phyloP scores from a whole-genome alignment of 2,329 filamentous ascomycete species.

The Torrubiella hemipterigena region DNA sequence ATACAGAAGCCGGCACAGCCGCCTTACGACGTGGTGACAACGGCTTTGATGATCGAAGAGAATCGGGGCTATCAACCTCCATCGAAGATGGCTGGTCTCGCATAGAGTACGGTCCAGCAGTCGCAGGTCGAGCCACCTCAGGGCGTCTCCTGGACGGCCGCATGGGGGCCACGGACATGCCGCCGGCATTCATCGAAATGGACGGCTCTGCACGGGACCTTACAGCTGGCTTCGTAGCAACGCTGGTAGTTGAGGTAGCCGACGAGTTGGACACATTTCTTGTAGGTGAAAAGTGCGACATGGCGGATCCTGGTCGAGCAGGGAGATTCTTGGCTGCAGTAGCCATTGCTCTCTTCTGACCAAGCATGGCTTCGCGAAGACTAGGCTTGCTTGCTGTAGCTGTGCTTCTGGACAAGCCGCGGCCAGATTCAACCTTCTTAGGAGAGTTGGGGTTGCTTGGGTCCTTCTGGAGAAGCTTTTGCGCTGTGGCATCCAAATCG shows the following conservation, averaged over 20 bases:
- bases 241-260: constrained; percentile 12
- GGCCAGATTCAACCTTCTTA: constrained; percentile 40
- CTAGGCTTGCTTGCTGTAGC: constrained; percentile 49
- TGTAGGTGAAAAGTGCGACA: constrained; percentile 47
- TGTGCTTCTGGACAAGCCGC: constrained; percentile 52
- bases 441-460: constrained; percentile 66
- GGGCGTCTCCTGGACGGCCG: constrained; percentile 46
- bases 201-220: constrained; percentile 31
- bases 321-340: constrained; percentile 38
- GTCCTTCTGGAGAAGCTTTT: constrained; percentile 71
- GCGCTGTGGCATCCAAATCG: constrained; percentile 64
- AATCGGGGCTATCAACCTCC: constrained; percentile 32
- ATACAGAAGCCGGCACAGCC: constrained; percentile 41
- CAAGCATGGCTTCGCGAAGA: constrained; percentile 72
- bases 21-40: constrained; percentile 37
- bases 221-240: constrained; percentile 19
- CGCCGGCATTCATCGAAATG: constrained; percentile 35
- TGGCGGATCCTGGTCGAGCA: constrained; percentile 48
- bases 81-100: constrained; percentile 29
- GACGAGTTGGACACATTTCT: constrained; percentile 27
- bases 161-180: constrained; percentile 53
- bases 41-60: constrained; percentile 29
- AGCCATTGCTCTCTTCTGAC: constrained; percentile 57
- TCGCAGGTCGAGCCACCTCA: constrained; percentile 49
- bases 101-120: constrained; percentile 53